A percentile compares a stretch with the other conserved stretches of the same genome.
Conservation (phyloP, 2,329 filamentous ascomycete genomes). For the Curvularia lunata region DNA sequence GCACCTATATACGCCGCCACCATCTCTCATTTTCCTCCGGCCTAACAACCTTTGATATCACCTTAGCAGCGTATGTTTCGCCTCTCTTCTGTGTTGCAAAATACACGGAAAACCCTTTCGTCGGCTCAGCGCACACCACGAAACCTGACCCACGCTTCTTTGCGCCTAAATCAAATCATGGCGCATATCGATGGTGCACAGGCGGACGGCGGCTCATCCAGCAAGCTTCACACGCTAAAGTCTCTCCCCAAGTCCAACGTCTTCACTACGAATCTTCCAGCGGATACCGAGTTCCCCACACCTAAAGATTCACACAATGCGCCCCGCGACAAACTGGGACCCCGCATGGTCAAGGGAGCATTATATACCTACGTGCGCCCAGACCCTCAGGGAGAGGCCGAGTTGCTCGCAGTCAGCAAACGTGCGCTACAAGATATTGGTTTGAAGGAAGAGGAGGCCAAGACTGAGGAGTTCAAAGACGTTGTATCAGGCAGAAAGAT, state of each 20-base stretch:
- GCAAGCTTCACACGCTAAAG: conserved; percentile 45
- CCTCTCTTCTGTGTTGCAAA: conserved; percentile 17
- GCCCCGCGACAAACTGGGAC: conserved; percentile 75
- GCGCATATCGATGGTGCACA: conserved; percentile 50
- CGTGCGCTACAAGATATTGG: conserved; percentile 83
- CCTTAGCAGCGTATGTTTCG: conserved; percentile 26
- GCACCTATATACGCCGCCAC: conserved; percentile 18
- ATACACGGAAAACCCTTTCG: conserved; percentile 6
- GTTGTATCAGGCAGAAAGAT: conserved; percentile 83
- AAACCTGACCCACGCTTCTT: conserved; percentile 20
- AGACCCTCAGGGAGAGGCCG: conserved; percentile 71
- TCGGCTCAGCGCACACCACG: conserved; percentile 12
- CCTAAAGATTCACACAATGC: conserved; percentile 82
- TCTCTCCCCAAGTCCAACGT: conserved; percentile 69
- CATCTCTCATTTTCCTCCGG: conserved; percentile 4
- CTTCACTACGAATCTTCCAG: conserved; percentile 71
- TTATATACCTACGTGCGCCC: conserved; percentile 92
- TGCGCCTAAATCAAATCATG: conserved; percentile 54
- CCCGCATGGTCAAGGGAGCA: conserved; percentile 83
- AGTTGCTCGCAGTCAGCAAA: conserved; percentile 81
- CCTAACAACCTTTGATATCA: background rate
- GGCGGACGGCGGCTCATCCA: conserved; percentile 18
- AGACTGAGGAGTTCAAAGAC: conserved; percentile 75
- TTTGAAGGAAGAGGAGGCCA: conserved; percentile 70
- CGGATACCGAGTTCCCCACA: conserved; percentile 80